These are phyloP conservation scores for Termitomyces heimii DNA, from an alignment of 768 basidiomycete genomes.

Conservation along the genomic window DNA sequence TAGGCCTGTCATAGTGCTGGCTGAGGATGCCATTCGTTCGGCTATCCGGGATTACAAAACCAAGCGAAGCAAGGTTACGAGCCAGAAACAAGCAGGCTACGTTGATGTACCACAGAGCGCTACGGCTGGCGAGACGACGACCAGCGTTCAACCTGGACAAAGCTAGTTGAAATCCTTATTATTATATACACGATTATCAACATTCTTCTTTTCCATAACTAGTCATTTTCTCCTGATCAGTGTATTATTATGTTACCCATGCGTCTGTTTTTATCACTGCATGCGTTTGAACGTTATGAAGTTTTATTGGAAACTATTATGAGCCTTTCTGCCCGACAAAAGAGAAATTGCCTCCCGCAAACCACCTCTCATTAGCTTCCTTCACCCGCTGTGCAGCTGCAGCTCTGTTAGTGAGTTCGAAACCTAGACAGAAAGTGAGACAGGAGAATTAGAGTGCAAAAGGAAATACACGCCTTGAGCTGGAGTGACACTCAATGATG, in stretches of 20 bases:
- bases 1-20: slow-evolving; percentile 58
- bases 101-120: slow-evolving; percentile 65
- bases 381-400: slow-evolving; percentile 82
- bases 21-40: slow-evolving; percentile 97
- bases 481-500: slow-evolving; percentile 90
- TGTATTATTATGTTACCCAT: slow-evolving; percentile 27
- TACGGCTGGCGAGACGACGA: slow-evolving; percentile 46
- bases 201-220: slow-evolving; percentile 3
- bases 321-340: slow-evolving; percentile 55
- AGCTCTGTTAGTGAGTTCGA: slow-evolving; percentile 93
- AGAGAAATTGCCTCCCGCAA: slow-evolving; percentile 79
- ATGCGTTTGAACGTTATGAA: background rate
- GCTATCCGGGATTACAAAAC: slow-evolving; percentile 94
- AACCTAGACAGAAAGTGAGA: slow-evolving; percentile 44
- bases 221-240: slow-evolving; percentile 13
- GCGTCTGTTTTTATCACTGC: slow-evolving; percentile 9
- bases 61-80: slow-evolving; percentile 58
- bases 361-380: slow-evolving; percentile 97
- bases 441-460: background rate
- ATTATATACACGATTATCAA: background rate
- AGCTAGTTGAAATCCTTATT: slow-evolving; percentile 14
- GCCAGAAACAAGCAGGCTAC: slow-evolving; percentile 54
- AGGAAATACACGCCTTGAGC: slow-evolving; percentile 68
- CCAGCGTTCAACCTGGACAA: slow-evolving; percentile 44
- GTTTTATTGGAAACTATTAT: background rate